Base-by-base conservation (phyloP, 176 grass and related monocot genomes). In the Pontederia paniculata region DNA sequence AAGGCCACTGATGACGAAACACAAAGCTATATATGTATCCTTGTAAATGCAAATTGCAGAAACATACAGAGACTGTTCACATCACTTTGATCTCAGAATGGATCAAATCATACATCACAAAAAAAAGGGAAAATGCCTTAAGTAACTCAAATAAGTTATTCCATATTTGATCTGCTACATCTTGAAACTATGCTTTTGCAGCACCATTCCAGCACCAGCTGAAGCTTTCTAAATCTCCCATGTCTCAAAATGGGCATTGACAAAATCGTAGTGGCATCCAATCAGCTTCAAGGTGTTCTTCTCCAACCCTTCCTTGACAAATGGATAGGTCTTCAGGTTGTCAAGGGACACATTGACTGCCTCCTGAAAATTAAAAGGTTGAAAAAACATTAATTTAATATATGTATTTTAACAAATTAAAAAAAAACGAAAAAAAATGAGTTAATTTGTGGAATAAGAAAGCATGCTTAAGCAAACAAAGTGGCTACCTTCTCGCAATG, bases 291-390 rank as follows among this genome's bases (percentile, higher is more conserved):
- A 12, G 17, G 49, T 54, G 13, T 60, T 70, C 44, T 66, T 75
- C 66, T 71, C 44, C 8, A 81, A 16, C 2, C 57, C 72, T 60
- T 70, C 54, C 44, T 70, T 66, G 13, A 81, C 78, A 55, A 75
- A 81, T 5, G 78, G 78, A 47, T 81, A 81, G 5, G 72, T 81
- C 66, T 47, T 46, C 21, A 81, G 59, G 58, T 81, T 75, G 17
- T 70, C n/a, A 9, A 75, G 78, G 15, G 78, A 81, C 15, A 75
- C 16, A 22, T 81, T 66, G 21, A 81, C 78, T 2, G 72, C 72
- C 8, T 50, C 72, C 78, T 81, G 71, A 37, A 37, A 37, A 5
- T 37, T 45, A 50, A 45, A 50, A 61, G 6, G 58, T 9, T 61
- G 8, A 5, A 43, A n/a, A 17, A 42, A 44, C 17, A 23, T 13